Conservation (phyloP, 2,329 filamentous ascomycete species). For the Claviceps lovelessii region DNA sequence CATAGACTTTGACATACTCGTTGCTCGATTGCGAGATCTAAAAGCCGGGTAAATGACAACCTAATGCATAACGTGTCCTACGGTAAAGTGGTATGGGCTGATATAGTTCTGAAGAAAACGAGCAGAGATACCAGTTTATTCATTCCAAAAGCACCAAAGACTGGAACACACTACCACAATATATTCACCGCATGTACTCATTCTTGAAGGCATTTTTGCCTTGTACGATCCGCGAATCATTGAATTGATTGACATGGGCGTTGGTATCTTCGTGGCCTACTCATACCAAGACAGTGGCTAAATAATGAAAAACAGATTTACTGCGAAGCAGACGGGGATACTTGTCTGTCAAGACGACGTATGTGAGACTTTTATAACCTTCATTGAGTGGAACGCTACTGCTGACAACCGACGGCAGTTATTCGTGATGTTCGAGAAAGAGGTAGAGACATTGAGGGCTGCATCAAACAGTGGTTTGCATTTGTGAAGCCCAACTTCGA, state of each 20-base stretch:
- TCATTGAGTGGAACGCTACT: neutral
- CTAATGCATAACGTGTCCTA: neutral
- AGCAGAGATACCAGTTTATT: constrained; percentile 87
- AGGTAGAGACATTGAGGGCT: constrained; percentile 82
- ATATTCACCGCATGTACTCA: constrained; percentile 90
- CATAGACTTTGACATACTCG: constrained; percentile 83
- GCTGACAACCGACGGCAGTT: constrained; percentile 33
- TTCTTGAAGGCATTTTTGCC: constrained; percentile 91
- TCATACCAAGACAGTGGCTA: neutral
- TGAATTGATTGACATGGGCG: constrained; percentile 81
- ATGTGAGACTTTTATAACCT: constrained; percentile 19
- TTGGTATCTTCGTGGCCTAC: constrained; percentile 21
- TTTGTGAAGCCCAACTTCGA: constrained; percentile 97
- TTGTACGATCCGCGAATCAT: constrained; percentile 76
- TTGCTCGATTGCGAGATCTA: constrained; percentile 65
- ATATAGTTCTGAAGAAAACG: constrained; percentile 44
- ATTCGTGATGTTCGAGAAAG: constrained; percentile 79
- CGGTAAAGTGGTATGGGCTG: neutral
- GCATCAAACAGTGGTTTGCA: constrained; percentile 94
- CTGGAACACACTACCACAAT: constrained; percentile 68
- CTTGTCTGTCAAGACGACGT: constrained; percentile 82
- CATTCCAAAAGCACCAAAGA: constrained; percentile 80
- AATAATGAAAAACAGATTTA: constrained; percentile 50
- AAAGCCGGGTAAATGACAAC: constrained; percentile 63
- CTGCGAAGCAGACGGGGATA: constrained; percentile 88